phyloP scores from a whole-genome alignment of 139 green algal species.

The Chlamydomonas schloesseri region DNA sequence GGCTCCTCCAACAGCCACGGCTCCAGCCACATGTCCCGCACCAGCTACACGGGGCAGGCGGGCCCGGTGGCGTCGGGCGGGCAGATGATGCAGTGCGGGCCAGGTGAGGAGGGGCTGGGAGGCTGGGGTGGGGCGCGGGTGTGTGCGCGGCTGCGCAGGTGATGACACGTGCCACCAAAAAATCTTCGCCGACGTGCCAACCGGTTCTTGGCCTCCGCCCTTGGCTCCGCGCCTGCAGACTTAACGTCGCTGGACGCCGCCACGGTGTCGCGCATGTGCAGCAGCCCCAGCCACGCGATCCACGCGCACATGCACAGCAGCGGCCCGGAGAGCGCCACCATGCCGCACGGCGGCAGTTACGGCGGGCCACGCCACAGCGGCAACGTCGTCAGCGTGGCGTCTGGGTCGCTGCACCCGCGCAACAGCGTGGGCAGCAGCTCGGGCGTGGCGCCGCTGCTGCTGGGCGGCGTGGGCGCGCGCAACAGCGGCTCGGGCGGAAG shows the following conservation, averaged over 20 bases:
- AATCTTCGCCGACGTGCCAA: too few species aligned
- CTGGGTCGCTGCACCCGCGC: background rate
- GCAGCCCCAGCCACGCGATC: background rate
- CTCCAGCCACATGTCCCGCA: constrained; percentile 29
- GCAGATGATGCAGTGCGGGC: background rate
- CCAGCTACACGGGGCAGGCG: constrained; percentile 30
- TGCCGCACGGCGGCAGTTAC: too few species aligned
- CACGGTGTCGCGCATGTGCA: background rate
- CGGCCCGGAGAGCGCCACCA: background rate
- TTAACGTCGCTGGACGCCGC: too few species aligned
- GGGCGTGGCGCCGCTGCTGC: background rate
- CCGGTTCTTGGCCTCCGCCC: too few species aligned
- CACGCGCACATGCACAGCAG: background rate
- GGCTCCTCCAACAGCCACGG: constrained; percentile 30
- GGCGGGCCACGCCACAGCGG: too few species aligned
- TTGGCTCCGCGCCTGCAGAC: too few species aligned
- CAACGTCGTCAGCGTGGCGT: background rate
- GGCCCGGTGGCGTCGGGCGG: background rate
- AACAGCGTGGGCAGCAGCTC: background rate
- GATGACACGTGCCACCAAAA: too few species aligned
- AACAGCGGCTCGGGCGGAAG: background rate
- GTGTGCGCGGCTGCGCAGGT: too few species aligned
- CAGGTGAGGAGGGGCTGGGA: background rate
- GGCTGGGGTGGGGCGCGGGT: background rate
- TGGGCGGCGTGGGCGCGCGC: background rate